Evolutionary conservation across 2,329 filamentous ascomycete species (phyloP), one percentile per base, ranked within the genome.

Genomic region (Hypoxylon sp.): DNA sequence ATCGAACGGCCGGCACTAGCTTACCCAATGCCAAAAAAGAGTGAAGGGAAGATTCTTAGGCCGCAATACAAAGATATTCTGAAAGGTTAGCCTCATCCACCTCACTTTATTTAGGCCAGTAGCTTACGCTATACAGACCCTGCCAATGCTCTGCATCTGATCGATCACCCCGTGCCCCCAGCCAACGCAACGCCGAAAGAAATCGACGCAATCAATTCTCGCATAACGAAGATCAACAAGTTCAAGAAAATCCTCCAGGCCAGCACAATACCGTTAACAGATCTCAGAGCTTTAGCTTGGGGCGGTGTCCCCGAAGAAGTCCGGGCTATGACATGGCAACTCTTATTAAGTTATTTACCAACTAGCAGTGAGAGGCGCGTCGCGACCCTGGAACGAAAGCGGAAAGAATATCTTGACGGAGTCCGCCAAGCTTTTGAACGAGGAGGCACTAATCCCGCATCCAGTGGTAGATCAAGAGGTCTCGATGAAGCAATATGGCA

Each of bases 401-500:
- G 96, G 54, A 97, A 95, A 76, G 96, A 99, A 78, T 99, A 99
- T 76, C 82, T 98, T 1, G 96, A 99, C 72, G 96, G 95, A 1
- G 95, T 99, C 61, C 86, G 84, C 63, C 91, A 88, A 78, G 90
- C 82, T 0, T 91, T 91, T 73, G 89, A 92, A 68, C 79, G 91
- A 67, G 88, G 89, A 1, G 87, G 92, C 58, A 77, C 73, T 8
- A 78, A 74, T 67, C 73, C 78, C 30, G 69, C 77, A 12, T 70
- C 83, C 0, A 70, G 79, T 3, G 82, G 85, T 12, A 84, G 85
- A 68, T 77, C 82, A 6, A 81, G 87, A 66, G 95, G 94, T 1
- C 81, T 99, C 16, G 96, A 99, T 73, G 96, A 99, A 81, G 91
- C 93, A n/a, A 90, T 99, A 63, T 99, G 96, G 96, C 96, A 99